A percentile compares a stretch with the other conserved stretches of the same genome.
phyloP scores from a whole-genome alignment of 2,329 filamentous ascomycete species.

The Ophiocordyceps australis region DNA sequence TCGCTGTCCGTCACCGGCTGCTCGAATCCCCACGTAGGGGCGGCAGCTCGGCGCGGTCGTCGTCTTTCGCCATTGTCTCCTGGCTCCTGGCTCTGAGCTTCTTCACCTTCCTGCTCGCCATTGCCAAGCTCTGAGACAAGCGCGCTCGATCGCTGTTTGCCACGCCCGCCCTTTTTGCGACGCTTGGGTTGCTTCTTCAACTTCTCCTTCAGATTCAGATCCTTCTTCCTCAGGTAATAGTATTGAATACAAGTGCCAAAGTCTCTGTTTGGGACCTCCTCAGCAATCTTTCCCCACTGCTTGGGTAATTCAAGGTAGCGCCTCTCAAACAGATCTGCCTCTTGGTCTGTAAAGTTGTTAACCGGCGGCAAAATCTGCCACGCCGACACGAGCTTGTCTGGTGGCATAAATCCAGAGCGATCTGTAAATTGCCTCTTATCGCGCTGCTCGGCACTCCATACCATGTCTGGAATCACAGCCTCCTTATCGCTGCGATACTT shows the following conservation, averaged over 20 bases:
- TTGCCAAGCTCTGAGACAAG: slow-evolving; percentile 49
- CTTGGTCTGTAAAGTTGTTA: slow-evolving; percentile 58
- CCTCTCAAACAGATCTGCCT: slow-evolving; percentile 53
- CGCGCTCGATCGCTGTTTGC: slow-evolving; percentile 43
- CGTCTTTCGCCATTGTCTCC: slow-evolving; percentile 42
- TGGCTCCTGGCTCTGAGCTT: slow-evolving; percentile 32
- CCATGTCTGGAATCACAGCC: slow-evolving; percentile 54
- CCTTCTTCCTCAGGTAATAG: slow-evolving; percentile 67
- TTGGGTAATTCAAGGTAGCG: slow-evolving; percentile 61
- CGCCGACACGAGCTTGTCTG: slow-evolving; percentile 47
- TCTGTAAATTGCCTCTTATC: slow-evolving; percentile 43
- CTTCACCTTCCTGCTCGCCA: slow-evolving; percentile 36
- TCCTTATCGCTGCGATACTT: slow-evolving; percentile 62
- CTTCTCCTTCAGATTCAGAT: slow-evolving; percentile 60
- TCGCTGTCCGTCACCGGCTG: slow-evolving; percentile 41
- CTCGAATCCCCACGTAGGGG: slow-evolving; percentile 55
- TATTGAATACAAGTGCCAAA: slow-evolving; percentile 73
- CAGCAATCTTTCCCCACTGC: slow-evolving; percentile 65
- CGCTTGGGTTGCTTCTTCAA: slow-evolving; percentile 44
- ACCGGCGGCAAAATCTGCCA: slow-evolving; percentile 57
- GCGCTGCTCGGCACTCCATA: slow-evolving; percentile 41
- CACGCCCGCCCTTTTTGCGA: slow-evolving; percentile 34
- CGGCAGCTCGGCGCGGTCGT: slow-evolving; percentile 44
- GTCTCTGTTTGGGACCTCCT: slow-evolving; percentile 45
- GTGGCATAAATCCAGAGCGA: slow-evolving; percentile 42